phyloP scores from a whole-genome alignment of 202 grass and related monocot species.

The Eragrostis tef region DNA sequence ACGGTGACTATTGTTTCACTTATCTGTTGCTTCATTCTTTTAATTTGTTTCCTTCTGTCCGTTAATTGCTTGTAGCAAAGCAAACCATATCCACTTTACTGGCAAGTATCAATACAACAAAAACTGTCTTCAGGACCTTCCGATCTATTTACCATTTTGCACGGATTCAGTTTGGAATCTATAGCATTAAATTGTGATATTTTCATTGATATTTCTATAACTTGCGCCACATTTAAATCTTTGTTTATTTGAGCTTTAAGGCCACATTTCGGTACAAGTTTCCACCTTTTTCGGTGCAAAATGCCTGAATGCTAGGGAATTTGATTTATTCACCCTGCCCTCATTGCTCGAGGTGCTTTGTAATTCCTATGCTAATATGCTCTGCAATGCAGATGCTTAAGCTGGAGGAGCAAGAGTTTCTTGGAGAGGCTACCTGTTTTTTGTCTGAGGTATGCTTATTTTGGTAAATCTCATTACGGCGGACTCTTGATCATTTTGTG shows the following conservation, averaged over 20 bases:
- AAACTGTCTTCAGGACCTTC: conserved; percentile 13
- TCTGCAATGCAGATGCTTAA: conserved; percentile 80
- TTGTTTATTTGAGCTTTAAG: not conserved
- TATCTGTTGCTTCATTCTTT: conserved; percentile 19
- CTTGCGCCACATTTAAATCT: conserved; percentile 5
- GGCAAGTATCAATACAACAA: conserved; percentile 18
- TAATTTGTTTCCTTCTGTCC: conserved; percentile 19
- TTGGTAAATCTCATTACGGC: not conserved
- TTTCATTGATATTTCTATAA: conserved; percentile 7
- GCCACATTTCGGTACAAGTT: conserved; percentile 16
- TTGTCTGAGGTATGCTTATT: conserved; percentile 74
- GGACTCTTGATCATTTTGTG: not conserved
- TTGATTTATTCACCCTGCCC: conserved; percentile 35
- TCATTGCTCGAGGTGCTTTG: conserved; percentile 29
- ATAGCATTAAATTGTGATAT: conserved; percentile 27
- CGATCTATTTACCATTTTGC: conserved; percentile 20
- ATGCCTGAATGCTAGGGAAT: conserved; percentile 36
- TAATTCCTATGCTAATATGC: conserved; percentile 45
- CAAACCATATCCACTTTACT: conserved; percentile 1
- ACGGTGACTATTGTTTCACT: conserved; percentile 65
- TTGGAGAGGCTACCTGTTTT: conserved; percentile 84
- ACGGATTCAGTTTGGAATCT: conserved; percentile 1
- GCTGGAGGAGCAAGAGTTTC: conserved; percentile 92
- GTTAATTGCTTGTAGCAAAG: conserved; percentile 33
- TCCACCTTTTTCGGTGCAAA: too few species aligned